A percentile compares a stretch with the other conserved stretches of the same genome.
phyloP scores from a whole-genome alignment of 2,329 filamentous ascomycete species.

The Aureobasidium pullulans region DNA sequence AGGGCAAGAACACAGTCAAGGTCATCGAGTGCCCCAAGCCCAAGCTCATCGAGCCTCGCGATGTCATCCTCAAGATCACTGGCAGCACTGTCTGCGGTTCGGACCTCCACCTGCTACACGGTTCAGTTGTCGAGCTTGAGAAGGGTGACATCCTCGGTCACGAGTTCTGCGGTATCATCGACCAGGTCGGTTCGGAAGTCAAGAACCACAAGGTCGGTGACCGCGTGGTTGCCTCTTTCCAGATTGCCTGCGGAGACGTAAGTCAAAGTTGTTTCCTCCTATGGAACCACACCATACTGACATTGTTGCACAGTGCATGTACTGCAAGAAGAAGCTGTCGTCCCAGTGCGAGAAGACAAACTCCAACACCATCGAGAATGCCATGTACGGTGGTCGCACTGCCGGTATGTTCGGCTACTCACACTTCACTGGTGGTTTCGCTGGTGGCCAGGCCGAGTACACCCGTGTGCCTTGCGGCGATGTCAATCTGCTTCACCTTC shows the following conservation, averaged over 20 bases:
- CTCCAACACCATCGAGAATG: constrained; percentile 60
- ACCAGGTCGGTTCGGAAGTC: constrained; percentile 37
- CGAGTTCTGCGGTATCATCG: constrained; percentile 46
- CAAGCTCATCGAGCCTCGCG: constrained; percentile 61
- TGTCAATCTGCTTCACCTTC: constrained; percentile 72
- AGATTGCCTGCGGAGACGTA: constrained; percentile 58
- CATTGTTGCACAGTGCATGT: constrained; percentile 50
- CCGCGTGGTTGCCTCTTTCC: constrained; percentile 76
- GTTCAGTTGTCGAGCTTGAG: constrained; percentile 40
- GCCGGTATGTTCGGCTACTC: constrained; percentile 55
- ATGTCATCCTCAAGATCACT: constrained; percentile 75
- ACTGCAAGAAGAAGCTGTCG: constrained; percentile 69
- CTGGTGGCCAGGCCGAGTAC: constrained; percentile 82
- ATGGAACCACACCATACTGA: neutral
- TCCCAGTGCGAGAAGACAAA: constrained; percentile 78
- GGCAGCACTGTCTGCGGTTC: constrained; percentile 56
- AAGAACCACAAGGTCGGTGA: constrained; percentile 38
- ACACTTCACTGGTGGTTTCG: constrained; percentile 77
- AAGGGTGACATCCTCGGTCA: constrained; percentile 47
- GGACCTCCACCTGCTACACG: constrained; percentile 51
- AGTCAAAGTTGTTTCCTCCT: neutral
- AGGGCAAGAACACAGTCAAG: constrained; percentile 71
- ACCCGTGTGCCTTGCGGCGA: constrained; percentile 74
- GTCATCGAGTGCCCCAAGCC: constrained; percentile 64
- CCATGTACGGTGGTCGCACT: constrained; percentile 72